A percentile compares a stretch with the other conserved stretches of the same genome.
These are phyloP conservation scores for Glaciozyma antarctica DNA, from an alignment of 768 basidiomycete species.

Conservation along the genomic window DNA sequence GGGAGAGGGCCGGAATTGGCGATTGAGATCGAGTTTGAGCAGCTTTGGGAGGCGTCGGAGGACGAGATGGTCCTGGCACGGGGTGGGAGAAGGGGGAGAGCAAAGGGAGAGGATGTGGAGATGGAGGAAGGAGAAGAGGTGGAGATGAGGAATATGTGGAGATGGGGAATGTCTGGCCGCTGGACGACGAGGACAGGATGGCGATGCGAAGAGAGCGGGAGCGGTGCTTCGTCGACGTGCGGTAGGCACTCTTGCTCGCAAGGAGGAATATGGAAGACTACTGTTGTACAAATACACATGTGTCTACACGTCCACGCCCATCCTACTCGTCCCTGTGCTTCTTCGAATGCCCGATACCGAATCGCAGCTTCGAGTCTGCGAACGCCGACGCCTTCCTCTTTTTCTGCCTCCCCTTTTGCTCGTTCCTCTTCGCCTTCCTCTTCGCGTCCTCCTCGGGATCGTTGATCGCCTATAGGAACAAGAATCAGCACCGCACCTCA, in stretches of 20 bases:
- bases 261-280: no score
- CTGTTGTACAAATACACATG: no score
- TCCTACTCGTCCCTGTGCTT: conserved; percentile 3
- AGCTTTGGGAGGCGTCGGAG: conserved; percentile 47
- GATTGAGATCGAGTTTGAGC: conserved; percentile 44
- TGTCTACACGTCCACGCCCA: not conserved
- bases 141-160: conserved; percentile 35
- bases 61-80: conserved; percentile 65
- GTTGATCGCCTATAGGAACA: conserved; percentile 17
- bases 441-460: conserved; percentile 32
- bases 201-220: conserved; percentile 40
- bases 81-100: conserved; percentile 33
- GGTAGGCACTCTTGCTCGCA: no score
- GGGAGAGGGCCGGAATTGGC: conserved; percentile 23
- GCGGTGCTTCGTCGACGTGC: conserved; percentile 18
- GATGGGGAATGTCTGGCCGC: conserved; percentile 37
- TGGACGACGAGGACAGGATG: conserved; percentile 51
- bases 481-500: not conserved
- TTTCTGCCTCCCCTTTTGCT: conserved; percentile 30
- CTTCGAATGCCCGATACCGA: conserved; percentile 13
- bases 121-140: conserved; percentile 38
- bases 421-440: conserved; percentile 26
- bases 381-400: conserved; percentile 32
- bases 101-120: conserved; percentile 54
- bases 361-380: conserved; percentile 25